Conservation (phyloP, 768 basidiomycete genomes). For the Hypsizygus marmoreus region DNA sequence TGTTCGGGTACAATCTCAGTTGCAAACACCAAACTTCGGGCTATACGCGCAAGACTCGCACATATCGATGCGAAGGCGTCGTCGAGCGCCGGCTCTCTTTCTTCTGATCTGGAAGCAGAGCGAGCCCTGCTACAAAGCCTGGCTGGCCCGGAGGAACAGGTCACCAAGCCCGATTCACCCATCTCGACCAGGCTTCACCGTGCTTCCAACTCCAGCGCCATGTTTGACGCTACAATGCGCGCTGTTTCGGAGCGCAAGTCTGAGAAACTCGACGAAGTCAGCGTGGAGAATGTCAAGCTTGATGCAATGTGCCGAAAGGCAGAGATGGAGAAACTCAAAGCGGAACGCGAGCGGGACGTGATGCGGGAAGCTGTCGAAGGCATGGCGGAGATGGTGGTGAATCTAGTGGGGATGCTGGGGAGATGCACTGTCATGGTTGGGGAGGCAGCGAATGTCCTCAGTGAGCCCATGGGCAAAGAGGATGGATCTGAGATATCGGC, state of each 20-base stretch:
- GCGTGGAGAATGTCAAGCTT: constrained; percentile 68
- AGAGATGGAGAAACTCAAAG: constrained; percentile 70
- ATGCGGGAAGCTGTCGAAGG: constrained; percentile 61
- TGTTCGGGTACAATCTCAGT: constrained; percentile 72
- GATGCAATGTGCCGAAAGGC: constrained; percentile 66
- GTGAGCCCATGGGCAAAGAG: constrained; percentile 23
- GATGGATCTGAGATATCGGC: constrained; percentile 33
- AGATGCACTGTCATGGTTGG: constrained; percentile 74
- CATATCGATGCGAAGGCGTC: constrained; percentile 50
- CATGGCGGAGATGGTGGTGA: constrained; percentile 68
- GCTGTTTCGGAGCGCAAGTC: constrained; percentile 79
- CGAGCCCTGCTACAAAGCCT: constrained; percentile 67
- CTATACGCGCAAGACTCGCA: constrained; percentile 62
- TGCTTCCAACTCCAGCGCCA: constrained; percentile 72
- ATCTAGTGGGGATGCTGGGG: constrained; percentile 79
- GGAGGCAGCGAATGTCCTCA: constrained; percentile 49
- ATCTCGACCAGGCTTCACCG: constrained; percentile 62
- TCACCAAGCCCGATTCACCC: constrained; percentile 56
- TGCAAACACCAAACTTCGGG: constrained; percentile 66
- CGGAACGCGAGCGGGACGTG: constrained; percentile 65
- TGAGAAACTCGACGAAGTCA: constrained; percentile 74
- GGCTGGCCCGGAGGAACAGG: constrained; percentile 71
- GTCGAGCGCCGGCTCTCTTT: constrained; percentile 37
- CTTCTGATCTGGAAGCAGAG: constrained; percentile 72
- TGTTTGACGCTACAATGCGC: constrained; percentile 87